Base-by-base conservation (phyloP, 2,329 filamentous ascomycete genomes). In the Aspergillus luchuensis region DNA sequence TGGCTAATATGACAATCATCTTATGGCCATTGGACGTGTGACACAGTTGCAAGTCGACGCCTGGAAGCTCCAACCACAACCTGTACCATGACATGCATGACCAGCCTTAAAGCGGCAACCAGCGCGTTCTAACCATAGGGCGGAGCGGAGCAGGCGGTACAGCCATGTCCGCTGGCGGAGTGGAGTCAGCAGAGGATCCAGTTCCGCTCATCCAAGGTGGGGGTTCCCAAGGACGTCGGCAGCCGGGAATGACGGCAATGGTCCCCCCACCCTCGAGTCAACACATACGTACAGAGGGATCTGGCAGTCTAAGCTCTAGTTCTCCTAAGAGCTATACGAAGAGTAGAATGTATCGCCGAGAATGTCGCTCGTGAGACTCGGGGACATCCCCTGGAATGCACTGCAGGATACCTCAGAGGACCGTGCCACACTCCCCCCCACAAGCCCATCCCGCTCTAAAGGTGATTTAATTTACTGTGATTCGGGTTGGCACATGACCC, bases 61-160 rank as follows among this genome's bases (percentile, higher is more conserved):
- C 54, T 30, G 25, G 8, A 10, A 28, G 7, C n/a, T n/a, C 25
- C 47, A 8, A 17, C 8, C n/a, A 8, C 28, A 11, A 17, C 5
- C 41, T 28, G n/a, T 36, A 15, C 3, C 39, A 56, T 25, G 21
- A 19, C 17, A 8, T 17, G 15, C 25, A 25, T 45, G 30, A 11
- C 11, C 38, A 13, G 10, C 61, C 64, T 64, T 72, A 72, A 73
- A 72, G 71, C 70, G 70, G 71, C 69, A 66, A 68, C 60, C 47
- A 55, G 58, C 65, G 57, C 56, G 63, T 57, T 63, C 64, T 19
- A 66, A 67, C 60, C 58, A 66, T 66, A 67, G 70, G 71, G 71
- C 66, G 71, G 71, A 71, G 71, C 71, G 71, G 71, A 71, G 63
- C 56, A 66, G 63, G 66, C 64, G 64, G 65, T 60, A 56, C 33